Base-by-base conservation (phyloP, 805 yeast species). In the Myxozyma geophila region DNA sequence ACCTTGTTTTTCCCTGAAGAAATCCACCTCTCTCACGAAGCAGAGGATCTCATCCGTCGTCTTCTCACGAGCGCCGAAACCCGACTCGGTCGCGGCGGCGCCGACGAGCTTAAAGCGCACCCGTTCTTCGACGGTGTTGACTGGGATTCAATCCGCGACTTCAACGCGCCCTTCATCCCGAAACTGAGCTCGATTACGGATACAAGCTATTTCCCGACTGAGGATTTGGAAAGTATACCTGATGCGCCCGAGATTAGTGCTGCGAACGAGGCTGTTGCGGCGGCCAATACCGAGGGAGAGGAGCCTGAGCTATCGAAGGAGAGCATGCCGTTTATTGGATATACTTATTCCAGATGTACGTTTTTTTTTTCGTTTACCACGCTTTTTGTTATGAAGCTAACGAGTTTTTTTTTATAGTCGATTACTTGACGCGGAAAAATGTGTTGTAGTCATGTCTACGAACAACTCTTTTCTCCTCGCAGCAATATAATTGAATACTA, bases 141-240 rank as follows among this genome's bases (percentile, higher is more conserved):
- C 76, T 92, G 98, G 98, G 87, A 87, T 58, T 85, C 90, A 17
- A 92, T 92, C 62, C 80, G 97, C 63, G 87, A 85, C 63, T 96
- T 91, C 62, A 91, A 87, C 70, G 97, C 97, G 2, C 98, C 98
- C 23, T 92, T 92, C 72, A 89, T 95, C 70, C 97, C 99, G 33
- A 89, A 91, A 73, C 82, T 95, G 73, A 85, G 92, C 70, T 88
- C 96, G 12, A 88, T 93, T 65, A 93, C 98, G 6, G 99, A 95
- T 76, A 95, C 99, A 0, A 83, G 98, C 71, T 93, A 93, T 80
- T 95, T 95, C 91, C 98, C 99, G 48, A 91, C 96, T 1, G 98
- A 93, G 75, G 99, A 93, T 74, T 81, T 93, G 72, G 97, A 93
- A 75, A 90, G 90, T 72, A 92, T 93, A 57, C 97, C 98, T 1